Evolutionary conservation across 208 protist species (phyloP), one percentile per base, ranked within the genome.

Genomic region (Cochliopodium minus): DNA sequence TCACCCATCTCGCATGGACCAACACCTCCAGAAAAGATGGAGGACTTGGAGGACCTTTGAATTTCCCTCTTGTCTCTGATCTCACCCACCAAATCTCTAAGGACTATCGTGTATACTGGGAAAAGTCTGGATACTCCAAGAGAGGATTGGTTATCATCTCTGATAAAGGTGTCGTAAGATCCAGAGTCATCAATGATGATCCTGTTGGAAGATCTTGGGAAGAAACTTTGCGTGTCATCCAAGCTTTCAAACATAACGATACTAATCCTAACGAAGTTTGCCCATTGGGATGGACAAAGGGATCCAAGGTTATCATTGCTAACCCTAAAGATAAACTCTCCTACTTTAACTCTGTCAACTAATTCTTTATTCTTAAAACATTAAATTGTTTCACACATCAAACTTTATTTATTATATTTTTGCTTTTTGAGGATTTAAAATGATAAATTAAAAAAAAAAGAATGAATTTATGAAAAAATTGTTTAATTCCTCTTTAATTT

Each of bases 121-220:
- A 91, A 57, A 77, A 81, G 6, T 73, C 67, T n/a, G 46, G 85
- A 43, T 68, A 87, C 20, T 59, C 83, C 39, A 77, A 84, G 70
- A 81, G 86, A 57, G 91, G 83, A 33, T 72, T 90, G 20, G 94
- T 92, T 79, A 90, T 96, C 66, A 95, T 96, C 69, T 85, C 90
- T 72, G 69, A 68, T 25, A 71, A 86, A 45, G 79, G 80, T 56
- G 81, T 81, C 43, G 62, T 95, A 23, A 84, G 86, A 59, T 81
- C 90, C 57, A 77, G 92, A 54, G 87, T 76, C 15, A 61, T 93
- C 59, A 94, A 94, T 72, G 88, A 96, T 68, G 72, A 87, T 23
- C 85, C 87, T 29, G 87, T 96, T 32, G 91, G 91, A 48, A 76
- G 90, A 64, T 81, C 62, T 55, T 82, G 92, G 23, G 85, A 94